These are phyloP conservation scores for Arthrobotrys sphaeroides DNA, from an alignment of 2,329 filamentous ascomycete genomes.

Conservation along the genomic window DNA sequence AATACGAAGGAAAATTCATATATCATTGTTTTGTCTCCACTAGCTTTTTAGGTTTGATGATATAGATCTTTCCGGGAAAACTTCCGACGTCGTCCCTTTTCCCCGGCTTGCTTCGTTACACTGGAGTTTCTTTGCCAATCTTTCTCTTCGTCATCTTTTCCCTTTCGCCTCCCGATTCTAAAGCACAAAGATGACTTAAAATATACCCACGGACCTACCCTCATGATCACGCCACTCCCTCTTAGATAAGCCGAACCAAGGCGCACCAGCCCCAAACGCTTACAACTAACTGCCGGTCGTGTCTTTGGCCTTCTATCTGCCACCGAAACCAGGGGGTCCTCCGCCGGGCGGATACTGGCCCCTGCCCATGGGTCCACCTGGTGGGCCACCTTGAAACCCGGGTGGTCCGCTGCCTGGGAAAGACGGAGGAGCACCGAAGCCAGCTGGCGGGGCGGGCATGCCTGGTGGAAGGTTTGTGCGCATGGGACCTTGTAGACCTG, in stretches of 20 bases:
- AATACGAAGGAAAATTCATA: not conserved
- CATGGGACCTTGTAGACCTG: slow-evolving; percentile 50
- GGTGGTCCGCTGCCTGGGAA: slow-evolving; percentile 48
- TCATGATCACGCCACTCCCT: slow-evolving; percentile 12
- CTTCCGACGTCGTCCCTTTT: slow-evolving; percentile 13
- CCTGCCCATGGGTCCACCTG: slow-evolving; percentile 47
- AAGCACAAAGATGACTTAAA: not conserved
- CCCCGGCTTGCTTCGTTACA: not conserved
- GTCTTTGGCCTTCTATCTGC: slow-evolving; percentile 32
- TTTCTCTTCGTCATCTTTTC: slow-evolving; percentile 4
- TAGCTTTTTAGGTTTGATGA: slow-evolving; percentile 24
- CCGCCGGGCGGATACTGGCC: slow-evolving; percentile 49
- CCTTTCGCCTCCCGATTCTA: too few species aligned
- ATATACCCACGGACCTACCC: slow-evolving; percentile 11
- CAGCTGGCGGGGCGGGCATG: slow-evolving; percentile 49
- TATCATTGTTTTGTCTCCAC: slow-evolving; percentile 28
- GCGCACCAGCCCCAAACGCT: slow-evolving; percentile 9
- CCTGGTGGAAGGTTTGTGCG: slow-evolving; percentile 52
- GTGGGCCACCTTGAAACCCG: slow-evolving; percentile 47
- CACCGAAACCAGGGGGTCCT: slow-evolving; percentile 48
- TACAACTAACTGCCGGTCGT: not conserved
- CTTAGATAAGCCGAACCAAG: not conserved
- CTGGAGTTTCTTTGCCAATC: slow-evolving; percentile 27
- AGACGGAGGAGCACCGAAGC: slow-evolving; percentile 47
- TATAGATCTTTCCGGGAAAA: not conserved